These are phyloP conservation scores for Dovyalis caffra DNA, from an alignment of 345 rosid genomes.

Conservation along the genomic window DNA sequence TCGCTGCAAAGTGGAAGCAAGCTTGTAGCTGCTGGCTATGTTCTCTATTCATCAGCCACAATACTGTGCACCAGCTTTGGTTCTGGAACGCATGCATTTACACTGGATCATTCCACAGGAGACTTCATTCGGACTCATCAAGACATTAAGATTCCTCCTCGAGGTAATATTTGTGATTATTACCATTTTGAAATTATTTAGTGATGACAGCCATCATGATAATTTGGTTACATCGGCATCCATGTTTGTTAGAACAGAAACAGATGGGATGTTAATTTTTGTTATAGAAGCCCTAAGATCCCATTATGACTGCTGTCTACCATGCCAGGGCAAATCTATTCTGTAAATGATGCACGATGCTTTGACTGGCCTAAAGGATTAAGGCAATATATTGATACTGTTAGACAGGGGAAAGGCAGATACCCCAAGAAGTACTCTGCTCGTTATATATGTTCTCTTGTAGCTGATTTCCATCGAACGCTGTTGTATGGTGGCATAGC, in stretches of 20 bases:
- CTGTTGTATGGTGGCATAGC: constrained; percentile 84
- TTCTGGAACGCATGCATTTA: constrained; percentile 91
- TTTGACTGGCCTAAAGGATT: constrained; percentile 95
- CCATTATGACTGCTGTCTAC: constrained; percentile 7
- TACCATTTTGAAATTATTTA: neutral
- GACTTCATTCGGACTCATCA: constrained; percentile 86
- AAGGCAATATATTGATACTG: constrained; percentile 72
- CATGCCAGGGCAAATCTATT: constrained; percentile 79
- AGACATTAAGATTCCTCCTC: constrained; percentile 69
- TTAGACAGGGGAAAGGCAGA: constrained; percentile 85
- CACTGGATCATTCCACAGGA: constrained; percentile 77
- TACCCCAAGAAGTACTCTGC: constrained; percentile 92
- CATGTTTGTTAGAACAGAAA: neutral
- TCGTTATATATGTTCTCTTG: constrained; percentile 85
- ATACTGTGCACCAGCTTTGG: constrained; percentile 80
- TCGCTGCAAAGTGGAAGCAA: constrained; percentile 74
- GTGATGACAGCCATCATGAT: neutral
- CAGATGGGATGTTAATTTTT: neutral
- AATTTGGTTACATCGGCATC: neutral
- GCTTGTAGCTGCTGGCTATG: constrained; percentile 84
- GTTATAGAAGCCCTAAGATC: neutral
- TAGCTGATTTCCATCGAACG: constrained; percentile 92
- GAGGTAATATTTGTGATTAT: constrained; percentile 44
- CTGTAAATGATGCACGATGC: constrained; percentile 89
- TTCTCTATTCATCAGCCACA: constrained; percentile 90